Percentiles rank a stretch among this genome's conserved stretches.
These are phyloP conservation scores for Berberis thunbergii DNA, from an alignment of 164 flowering plant genomes.

Conservation along the genomic window DNA sequence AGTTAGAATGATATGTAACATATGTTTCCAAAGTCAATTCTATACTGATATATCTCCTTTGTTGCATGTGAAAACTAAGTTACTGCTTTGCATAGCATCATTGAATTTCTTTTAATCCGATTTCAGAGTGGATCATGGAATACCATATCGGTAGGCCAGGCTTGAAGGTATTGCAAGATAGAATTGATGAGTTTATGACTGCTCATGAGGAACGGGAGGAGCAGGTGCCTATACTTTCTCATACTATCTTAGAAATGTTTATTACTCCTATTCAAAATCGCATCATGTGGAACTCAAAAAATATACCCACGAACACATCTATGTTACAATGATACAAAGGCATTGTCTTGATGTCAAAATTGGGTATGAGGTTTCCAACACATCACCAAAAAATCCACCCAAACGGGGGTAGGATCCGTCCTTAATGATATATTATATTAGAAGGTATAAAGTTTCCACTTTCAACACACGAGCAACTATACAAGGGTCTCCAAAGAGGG, in stretches of 20 bases:
- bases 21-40: not conserved
- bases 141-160: slow-evolving; percentile 73
- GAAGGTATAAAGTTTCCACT: no score
- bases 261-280: not conserved
- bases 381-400: no score
- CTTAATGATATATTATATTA: no score
- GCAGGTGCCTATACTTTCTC: slow-evolving; percentile 38
- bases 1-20: not conserved
- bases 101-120: not conserved
- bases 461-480: no score
- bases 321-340: no score
- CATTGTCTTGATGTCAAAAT: no score
- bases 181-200: slow-evolving; percentile 69
- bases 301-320: not conserved
- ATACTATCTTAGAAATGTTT: not conserved
- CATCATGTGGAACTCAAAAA: not conserved
- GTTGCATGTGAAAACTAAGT: not conserved
- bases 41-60: not conserved
- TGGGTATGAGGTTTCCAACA: no score
- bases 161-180: slow-evolving; percentile 53
- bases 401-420: no score
- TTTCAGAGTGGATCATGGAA: slow-evolving; percentile 73
- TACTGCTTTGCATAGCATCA: not conserved
- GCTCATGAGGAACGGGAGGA: slow-evolving; percentile 61
- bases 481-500: no score